Percentiles rank a stretch among this genome's conserved stretches.
phyloP scores from a whole-genome alignment of 306 rosid genomes.

The Cucurbita argyrosperma region DNA sequence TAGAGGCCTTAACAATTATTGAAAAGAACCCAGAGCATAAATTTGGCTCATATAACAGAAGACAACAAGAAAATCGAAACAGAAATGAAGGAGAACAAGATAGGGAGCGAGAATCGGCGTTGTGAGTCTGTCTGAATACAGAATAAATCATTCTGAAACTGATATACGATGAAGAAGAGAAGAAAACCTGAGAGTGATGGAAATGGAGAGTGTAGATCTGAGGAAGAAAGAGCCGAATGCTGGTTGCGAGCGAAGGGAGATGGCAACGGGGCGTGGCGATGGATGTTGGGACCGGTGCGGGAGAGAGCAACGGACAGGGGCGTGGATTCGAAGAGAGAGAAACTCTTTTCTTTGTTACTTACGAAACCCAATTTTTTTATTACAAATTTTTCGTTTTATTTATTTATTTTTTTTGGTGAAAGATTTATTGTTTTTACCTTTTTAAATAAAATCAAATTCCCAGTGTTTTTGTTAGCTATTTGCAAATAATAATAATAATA shows the following conservation, averaged over 20 bases:
- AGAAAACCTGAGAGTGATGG: neutral
- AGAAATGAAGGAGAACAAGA: neutral
- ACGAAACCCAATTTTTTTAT: neutral
- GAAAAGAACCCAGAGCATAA: neutral
- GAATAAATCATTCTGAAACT: neutral
- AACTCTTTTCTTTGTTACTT: neutral
- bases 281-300: neutral
- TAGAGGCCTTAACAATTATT: neutral
- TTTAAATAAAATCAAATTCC: too few species aligned
- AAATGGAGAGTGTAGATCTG: neutral
- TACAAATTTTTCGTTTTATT: neutral
- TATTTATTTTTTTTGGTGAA: too few species aligned
- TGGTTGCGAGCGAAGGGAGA: neutral
- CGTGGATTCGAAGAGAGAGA: neutral
- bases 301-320: neutral
- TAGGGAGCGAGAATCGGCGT: neutral
- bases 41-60: neutral
- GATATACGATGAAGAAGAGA: neutral
- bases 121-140: neutral
- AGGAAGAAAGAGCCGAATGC: neutral
- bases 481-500: too few species aligned
- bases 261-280: neutral
- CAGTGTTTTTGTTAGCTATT: too few species aligned
- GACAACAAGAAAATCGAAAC: neutral
- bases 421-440: too few species aligned